Evolutionary conservation across 495 filamentous ascomycete genomes (phyloP).

Genomic region (Xylaria bambusicola): DNA sequence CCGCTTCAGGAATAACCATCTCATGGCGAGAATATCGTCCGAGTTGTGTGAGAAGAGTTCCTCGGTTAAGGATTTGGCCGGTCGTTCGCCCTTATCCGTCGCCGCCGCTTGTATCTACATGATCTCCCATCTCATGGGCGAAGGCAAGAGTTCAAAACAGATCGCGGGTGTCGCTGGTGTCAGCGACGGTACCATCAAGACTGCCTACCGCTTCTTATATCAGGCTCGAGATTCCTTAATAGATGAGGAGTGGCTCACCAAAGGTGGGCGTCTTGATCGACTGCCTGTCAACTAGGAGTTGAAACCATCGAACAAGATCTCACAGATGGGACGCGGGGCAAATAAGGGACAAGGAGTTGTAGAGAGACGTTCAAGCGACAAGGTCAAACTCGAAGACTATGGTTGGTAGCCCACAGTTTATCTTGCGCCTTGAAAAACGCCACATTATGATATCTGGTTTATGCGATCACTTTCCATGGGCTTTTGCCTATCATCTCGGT

Average conservation of each 20-base stretch:
- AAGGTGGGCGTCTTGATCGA: constrained; percentile 66
- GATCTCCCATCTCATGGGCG: constrained; percentile 79
- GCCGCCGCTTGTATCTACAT: constrained; percentile 97
- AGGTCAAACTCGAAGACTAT: not conserved
- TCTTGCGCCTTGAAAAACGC: not conserved
- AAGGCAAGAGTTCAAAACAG: constrained; percentile 77
- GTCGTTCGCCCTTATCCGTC: constrained; percentile 90
- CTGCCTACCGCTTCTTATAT: constrained; percentile 88
- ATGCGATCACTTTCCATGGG: not conserved
- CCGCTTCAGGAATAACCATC: constrained; percentile 59
- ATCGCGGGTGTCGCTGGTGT: constrained; percentile 81
- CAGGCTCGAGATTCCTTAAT: constrained; percentile 71
- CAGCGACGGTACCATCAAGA: constrained; percentile 93
- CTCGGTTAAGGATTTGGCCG: constrained; percentile 74
- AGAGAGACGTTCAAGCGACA: not conserved
- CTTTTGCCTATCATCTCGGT: not conserved
- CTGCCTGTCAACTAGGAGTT: constrained; percentile 58
- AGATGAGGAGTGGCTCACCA: constrained; percentile 68
- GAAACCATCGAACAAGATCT: no score
- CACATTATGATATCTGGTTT: not conserved
- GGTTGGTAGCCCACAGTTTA: not conserved
- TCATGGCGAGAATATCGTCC: constrained; percentile 70
- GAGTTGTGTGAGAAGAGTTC: constrained; percentile 73
- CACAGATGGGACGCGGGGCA: no score
- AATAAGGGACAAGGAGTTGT: not conserved